Percentiles rank a stretch among this genome's conserved stretches.
Evolutionary conservation across 176 grass and related monocot genomes (phyloP).

Genomic region (Neostapfia colusana): DNA sequence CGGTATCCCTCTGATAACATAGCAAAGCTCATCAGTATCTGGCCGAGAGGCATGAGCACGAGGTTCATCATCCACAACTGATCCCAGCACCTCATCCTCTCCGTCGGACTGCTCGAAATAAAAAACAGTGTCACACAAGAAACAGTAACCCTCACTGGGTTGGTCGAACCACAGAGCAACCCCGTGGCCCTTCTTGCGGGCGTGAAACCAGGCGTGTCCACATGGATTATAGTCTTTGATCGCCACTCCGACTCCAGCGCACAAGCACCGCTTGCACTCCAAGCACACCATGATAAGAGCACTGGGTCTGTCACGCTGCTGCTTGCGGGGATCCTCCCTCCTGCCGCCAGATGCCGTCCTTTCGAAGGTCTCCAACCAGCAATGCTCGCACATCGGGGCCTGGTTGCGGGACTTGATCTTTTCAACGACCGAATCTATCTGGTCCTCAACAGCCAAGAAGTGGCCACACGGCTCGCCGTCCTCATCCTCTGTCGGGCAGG

Average conservation of each 20-base stretch:
- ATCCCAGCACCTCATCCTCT: not conserved
- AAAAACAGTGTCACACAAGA: not conserved
- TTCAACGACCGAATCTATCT: constrained; percentile 32
- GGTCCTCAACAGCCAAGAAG: constrained; percentile 7
- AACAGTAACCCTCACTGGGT: not conserved
- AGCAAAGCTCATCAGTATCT: constrained; percentile 21
- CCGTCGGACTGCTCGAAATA: not conserved
- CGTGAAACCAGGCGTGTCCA: constrained; percentile 67
- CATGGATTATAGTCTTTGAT: constrained; percentile 26
- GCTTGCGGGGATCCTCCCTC: constrained; percentile 32
- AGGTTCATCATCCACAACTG: not conserved
- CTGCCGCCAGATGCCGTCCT: constrained; percentile 29
- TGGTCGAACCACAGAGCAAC: not conserved
- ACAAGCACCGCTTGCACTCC: constrained; percentile 50
- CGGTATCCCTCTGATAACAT: constrained; percentile 60
- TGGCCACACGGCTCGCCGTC: constrained; percentile 43
- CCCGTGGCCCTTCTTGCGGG: constrained; percentile 19
- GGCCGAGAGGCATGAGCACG: not conserved
- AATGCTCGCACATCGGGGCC: constrained; percentile 35
- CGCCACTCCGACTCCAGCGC: constrained; percentile 26
- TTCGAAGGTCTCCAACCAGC: not conserved
- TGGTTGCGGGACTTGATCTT: constrained; percentile 21
- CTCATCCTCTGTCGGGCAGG: not conserved
- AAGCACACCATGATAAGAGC: constrained; percentile 58
- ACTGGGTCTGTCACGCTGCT: constrained; percentile 22